These are phyloP conservation scores for Arthrinium puccinioides DNA, from an alignment of 2,329 filamentous ascomycete species.

Conservation along the genomic window DNA sequence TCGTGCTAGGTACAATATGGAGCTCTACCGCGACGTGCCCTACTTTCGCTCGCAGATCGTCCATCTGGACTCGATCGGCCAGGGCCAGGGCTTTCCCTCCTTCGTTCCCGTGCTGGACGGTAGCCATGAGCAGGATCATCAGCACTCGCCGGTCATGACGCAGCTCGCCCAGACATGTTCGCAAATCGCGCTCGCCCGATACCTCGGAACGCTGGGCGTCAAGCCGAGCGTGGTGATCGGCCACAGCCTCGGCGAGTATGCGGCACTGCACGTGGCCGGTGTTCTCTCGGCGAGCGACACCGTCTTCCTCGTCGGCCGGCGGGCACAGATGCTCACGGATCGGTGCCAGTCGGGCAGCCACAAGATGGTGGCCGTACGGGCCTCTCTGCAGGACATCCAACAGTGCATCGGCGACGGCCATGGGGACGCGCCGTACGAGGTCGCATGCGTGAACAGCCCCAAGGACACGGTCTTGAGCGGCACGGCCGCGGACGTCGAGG, in stretches of 20 bases:
- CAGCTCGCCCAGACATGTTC: conserved; percentile 26
- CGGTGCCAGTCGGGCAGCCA: conserved; percentile 48
- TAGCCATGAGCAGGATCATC: conserved; percentile 30
- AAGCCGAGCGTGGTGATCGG: conserved; percentile 33
- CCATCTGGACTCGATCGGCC: conserved; percentile 22
- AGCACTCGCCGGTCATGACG: conserved; percentile 18
- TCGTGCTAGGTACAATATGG: no score
- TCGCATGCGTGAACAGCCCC: conserved; percentile 58
- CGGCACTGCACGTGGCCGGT: conserved; percentile 50
- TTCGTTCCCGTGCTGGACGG: conserved; percentile 37
- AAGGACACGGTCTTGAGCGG: conserved; percentile 55
- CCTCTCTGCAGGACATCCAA: conserved; percentile 32
- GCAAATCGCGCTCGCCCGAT: conserved; percentile 27
- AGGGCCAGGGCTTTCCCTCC: conserved; percentile 26
- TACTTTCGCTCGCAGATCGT: conserved; percentile 25
- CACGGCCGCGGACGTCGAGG: background rate
- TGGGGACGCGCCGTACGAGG: no score
- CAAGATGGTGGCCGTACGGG: conserved; percentile 53
- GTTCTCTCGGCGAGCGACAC: conserved; percentile 52
- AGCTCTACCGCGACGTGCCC: conserved; percentile 23
- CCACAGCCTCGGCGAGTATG: conserved; percentile 53
- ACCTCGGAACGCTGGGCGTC: conserved; percentile 29
- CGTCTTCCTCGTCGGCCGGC: conserved; percentile 49
- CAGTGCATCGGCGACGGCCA: no score
- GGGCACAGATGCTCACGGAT: conserved; percentile 46